Evolutionary conservation across 129 eudicot species (phyloP).

Genomic region (Calendula officinalis): DNA sequence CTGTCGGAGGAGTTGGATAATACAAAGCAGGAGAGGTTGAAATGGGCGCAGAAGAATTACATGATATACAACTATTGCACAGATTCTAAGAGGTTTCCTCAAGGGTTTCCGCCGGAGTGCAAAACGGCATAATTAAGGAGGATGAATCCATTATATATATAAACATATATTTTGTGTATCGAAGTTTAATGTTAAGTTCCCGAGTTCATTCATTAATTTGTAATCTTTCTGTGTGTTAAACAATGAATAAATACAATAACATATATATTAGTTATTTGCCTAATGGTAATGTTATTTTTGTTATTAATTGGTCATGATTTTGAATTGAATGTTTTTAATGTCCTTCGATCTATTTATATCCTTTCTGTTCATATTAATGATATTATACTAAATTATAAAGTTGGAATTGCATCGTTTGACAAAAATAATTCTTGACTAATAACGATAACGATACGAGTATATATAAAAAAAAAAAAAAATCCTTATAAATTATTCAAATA

Average conservation of each 20-base stretch:
- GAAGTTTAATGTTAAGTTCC: conserved; percentile 1
- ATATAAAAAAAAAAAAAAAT: too few relatives aligned
- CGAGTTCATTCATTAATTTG: neutral
- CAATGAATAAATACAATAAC: neutral
- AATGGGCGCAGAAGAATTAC: conserved; percentile 57
- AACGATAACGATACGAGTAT: too few relatives aligned
- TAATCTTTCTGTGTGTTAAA: conserved; percentile 5
- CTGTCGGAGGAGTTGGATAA: conserved; percentile 45
- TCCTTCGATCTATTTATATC: too few relatives aligned
- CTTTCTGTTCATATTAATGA: too few relatives aligned
- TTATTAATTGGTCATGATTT: too few relatives aligned
- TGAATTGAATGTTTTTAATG: too few relatives aligned
- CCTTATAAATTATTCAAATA: too few relatives aligned
- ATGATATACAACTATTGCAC: conserved; percentile 64
- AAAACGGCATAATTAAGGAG: conserved; percentile 20
- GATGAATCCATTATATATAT: conserved; percentile 1
- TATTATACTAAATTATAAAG: too few relatives aligned
- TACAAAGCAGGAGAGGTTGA: conserved; percentile 43
- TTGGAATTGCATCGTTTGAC: too few relatives aligned
- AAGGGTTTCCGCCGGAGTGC: conserved; percentile 53
- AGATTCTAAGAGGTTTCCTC: conserved; percentile 51
- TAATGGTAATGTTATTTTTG: too few relatives aligned
- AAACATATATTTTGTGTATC: neutral
- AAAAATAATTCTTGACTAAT: too few relatives aligned
- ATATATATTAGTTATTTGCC: neutral